Base-by-base conservation (phyloP, 495 filamentous ascomycete genomes). In the Parmelia sp. region DNA sequence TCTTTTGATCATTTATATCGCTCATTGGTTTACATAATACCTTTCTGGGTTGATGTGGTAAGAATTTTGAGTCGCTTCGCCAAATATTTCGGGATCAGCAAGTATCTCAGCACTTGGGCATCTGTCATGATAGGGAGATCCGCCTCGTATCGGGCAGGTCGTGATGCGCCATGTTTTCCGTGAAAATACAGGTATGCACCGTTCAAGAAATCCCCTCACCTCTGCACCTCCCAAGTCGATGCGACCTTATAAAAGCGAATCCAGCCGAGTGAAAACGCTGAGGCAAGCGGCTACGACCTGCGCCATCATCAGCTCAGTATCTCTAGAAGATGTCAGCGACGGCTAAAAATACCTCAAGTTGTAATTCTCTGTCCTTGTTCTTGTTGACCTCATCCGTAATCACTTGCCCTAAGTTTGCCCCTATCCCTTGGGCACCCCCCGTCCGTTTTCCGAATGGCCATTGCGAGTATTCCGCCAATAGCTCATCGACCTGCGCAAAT, bases 401-500 rank as follows among this genome's bases (percentile, higher is more conserved):
- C 36, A 90, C 88, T 75, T 92, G 88, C n/a, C 88, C 88, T 71
- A 97, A 72, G 74, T 97, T 98, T 70, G 92, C 90, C n/a, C 92
- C 94, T 63, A 96, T 90, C 23, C 90, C 90, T 53, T 82, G 81
- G 59, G 86, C 86, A 45, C 84, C 86, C 36, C 87, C 86, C 6
- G 90, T 77, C 71, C 89, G 86, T 76, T 86, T 87, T 45, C 84
- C 91, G 77, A 98, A 98, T 6, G 94, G 94, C 86, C 86, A 97
- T 78, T 98, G 95, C 62, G 90, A 94, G 75, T 96, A 98, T 71
- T 98, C 93, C 19, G 90, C 89, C 55, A 98, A 78, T 62, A 98
- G 78, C 78, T 98, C 94, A 75, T 98, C 95, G 31, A 96, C 94
- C 81, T 96, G 93, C 11, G 90, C 90, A 74, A 97, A 97, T 4